Conservation (phyloP, 306 rosid species). For the Cucurbita pepo region DNA sequence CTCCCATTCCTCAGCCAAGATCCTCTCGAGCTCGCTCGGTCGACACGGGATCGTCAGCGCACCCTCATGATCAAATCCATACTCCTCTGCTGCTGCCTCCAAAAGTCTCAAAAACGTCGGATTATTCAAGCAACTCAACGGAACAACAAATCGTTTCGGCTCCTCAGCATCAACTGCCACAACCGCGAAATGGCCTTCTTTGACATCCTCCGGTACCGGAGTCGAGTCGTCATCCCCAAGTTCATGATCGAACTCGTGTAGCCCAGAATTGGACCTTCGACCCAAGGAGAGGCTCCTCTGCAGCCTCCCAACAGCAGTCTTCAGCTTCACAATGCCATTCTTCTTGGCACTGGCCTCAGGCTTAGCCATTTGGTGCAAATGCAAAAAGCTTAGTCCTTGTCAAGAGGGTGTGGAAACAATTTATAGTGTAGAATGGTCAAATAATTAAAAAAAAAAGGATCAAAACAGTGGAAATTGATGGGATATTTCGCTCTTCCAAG, state of each 20-base stretch:
- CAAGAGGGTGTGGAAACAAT: background rate
- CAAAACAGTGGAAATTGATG: background rate
- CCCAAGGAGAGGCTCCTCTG: constrained; percentile 34
- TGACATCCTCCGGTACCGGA: constrained; percentile 51
- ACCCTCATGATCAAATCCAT: constrained; percentile 64
- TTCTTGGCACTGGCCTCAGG: constrained; percentile 14
- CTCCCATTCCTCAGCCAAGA: constrained; percentile 10
- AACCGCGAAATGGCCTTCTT: constrained; percentile 77
- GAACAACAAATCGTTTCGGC: constrained; percentile 50
- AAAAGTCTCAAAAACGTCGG: constrained; percentile 43
- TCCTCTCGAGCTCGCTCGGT: constrained; percentile 47
- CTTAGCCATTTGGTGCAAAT: constrained; percentile 20
- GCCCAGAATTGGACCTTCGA: constrained; percentile 13
- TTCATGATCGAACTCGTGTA: background rate
- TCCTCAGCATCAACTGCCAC: constrained; percentile 34
- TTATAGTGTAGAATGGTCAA: background rate
- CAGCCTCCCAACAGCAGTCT: constrained; percentile 40
- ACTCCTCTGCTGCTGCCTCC: constrained; percentile 65
- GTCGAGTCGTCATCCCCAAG: background rate
- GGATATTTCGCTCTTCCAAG: background rate
- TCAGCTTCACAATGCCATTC: constrained; percentile 39
- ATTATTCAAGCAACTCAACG: constrained; percentile 42
- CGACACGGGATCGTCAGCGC: constrained; percentile 53
- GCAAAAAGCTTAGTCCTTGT: background rate
- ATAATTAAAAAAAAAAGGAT: background rate